Evolutionary conservation across 2,329 filamentous ascomycete genomes (phyloP).

Genomic region (Aspergillus fischeri): DNA sequence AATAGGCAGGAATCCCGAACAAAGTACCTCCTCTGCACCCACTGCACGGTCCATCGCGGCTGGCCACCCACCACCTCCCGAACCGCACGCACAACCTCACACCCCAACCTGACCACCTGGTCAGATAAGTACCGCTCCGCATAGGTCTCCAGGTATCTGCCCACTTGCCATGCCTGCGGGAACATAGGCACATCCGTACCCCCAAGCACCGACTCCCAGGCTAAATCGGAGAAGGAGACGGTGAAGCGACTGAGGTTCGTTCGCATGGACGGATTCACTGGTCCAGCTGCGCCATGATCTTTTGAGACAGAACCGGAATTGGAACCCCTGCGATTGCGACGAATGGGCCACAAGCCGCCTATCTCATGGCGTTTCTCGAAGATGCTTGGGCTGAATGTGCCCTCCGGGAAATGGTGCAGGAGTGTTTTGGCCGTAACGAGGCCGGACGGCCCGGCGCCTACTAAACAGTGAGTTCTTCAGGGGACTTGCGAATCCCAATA

Average conservation of each 20-base stretch:
- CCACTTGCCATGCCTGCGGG: conserved; percentile 73
- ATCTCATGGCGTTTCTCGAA: conserved; percentile 64
- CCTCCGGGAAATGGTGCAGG: conserved; percentile 53
- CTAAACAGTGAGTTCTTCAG: neutral
- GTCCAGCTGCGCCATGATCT: conserved; percentile 1
- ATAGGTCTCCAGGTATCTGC: conserved; percentile 67
- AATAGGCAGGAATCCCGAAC: neutral
- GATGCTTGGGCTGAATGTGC: conserved; percentile 62
- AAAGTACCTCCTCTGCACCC: conserved; percentile 16
- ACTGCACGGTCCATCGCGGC: conserved; percentile 41
- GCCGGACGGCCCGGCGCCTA: conserved; percentile 66
- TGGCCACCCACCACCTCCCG: conserved; percentile 13
- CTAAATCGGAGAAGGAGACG: conserved; percentile 58
- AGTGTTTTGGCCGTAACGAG: conserved; percentile 70
- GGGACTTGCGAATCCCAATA: neutral
- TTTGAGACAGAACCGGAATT: neutral
- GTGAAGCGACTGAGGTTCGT: conserved; percentile 73
- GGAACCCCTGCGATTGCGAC: conserved; percentile 33
- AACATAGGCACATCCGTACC: conserved; percentile 55
- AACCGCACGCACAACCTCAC: conserved; percentile 32
- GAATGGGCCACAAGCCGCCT: conserved; percentile 72
- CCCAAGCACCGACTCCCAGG: conserved; percentile 56
- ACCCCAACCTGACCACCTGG: conserved; percentile 48
- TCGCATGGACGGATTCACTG: conserved; percentile 55
- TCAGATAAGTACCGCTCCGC: conserved; percentile 52